These are phyloP conservation scores for Boletus smithii DNA, from an alignment of 1,284 basidiomycete genomes.

Conservation along the genomic window DNA sequence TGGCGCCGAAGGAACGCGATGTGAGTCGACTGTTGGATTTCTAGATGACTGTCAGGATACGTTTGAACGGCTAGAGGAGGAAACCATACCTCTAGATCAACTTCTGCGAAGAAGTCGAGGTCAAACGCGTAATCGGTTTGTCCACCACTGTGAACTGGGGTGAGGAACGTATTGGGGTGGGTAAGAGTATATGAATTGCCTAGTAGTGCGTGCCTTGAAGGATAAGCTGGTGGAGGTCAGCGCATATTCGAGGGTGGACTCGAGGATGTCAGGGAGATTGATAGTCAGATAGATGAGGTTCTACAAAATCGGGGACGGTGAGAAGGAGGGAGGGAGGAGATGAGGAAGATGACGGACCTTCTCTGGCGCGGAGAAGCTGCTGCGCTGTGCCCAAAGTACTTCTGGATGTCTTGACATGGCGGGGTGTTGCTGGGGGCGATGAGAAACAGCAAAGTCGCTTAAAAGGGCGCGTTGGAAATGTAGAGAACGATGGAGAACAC, in stretches of 20 bases:
- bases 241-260: conserved; percentile 57
- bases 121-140: conserved; percentile 70
- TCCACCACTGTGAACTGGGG: conserved; percentile 42
- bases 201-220: conserved; percentile 70
- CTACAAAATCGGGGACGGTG: conserved; percentile 38
- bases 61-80: not conserved
- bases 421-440: conserved; percentile 9
- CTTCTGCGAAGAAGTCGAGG: conserved; percentile 69
- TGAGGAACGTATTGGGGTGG: conserved; percentile 7
- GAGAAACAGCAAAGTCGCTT: conserved; percentile 8
- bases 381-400: conserved; percentile 89
- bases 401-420: conserved; percentile 72
- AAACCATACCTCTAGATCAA: conserved; percentile 66
- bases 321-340: conserved; percentile 4
- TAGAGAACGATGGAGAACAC: conserved; percentile 39
- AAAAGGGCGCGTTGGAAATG: conserved; percentile 29
- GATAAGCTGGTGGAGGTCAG: conserved; percentile 62
- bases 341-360: conserved; percentile 51
- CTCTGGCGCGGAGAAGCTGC: conserved; percentile 57
- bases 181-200: conserved; percentile 45
- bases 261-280: conserved; percentile 78
- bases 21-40: conserved; percentile 61
- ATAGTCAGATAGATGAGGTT: conserved; percentile 83
- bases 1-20: conserved; percentile 61
- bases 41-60: conserved; percentile 39